phyloP scores from a whole-genome alignment of 2,329 filamentous ascomycete genomes.

The Endoconidiophora polonica region DNA sequence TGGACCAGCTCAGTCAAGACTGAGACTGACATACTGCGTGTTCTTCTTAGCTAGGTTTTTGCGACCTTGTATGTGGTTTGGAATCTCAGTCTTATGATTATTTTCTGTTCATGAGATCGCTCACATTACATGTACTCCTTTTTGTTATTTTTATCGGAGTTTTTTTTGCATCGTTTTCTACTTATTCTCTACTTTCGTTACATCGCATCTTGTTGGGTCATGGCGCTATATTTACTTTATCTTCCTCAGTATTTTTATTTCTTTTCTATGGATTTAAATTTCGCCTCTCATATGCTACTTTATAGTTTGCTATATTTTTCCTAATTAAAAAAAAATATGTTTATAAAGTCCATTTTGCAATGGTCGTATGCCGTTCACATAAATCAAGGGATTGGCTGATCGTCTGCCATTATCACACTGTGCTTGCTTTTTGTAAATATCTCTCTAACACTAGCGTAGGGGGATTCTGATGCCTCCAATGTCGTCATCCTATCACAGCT shows the following conservation, averaged over 20 bases:
- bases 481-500: no score
- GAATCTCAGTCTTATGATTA: constrained; percentile 5
- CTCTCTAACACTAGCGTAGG: no score
- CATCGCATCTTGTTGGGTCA: constrained; percentile 3
- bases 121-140: not conserved
- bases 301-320: not conserved
- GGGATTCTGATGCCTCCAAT: no score
- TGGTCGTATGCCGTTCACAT: no score
- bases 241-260: not conserved
- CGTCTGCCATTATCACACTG: no score
- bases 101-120: constrained; percentile 1
- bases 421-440: no score
- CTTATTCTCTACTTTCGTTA: not conserved
- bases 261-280: not conserved
- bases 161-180: not conserved
- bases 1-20: constrained; percentile 53
- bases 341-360: no score
- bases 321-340: no score
- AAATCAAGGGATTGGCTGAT: no score
- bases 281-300: not conserved
- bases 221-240: not conserved
- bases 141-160: constrained; percentile 1
- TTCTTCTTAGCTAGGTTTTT: not conserved
- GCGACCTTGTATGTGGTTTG: not conserved
- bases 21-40: no score